Conservation (phyloP, 306 rosid species). For the Malus sylvestris region DNA sequence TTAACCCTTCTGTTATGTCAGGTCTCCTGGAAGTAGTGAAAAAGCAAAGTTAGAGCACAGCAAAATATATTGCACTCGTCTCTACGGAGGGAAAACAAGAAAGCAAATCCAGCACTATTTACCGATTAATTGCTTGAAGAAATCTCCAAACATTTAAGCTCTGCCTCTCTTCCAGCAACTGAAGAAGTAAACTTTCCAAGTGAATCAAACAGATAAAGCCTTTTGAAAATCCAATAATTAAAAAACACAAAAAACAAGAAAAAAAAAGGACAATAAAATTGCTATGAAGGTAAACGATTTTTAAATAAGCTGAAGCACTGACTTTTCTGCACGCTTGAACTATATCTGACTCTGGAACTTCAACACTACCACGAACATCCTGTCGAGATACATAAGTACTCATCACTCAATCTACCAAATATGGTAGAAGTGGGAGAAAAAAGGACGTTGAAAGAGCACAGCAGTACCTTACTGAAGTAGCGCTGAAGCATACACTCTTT, state of each 20-base stretch:
- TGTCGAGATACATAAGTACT: conserved; percentile 22
- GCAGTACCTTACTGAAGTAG: conserved; percentile 79
- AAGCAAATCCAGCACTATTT: conserved; percentile 13
- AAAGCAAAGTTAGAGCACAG: conserved; percentile 3
- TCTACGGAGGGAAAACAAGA: background rate
- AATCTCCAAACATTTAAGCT: conserved; percentile 58
- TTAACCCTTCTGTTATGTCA: conserved; percentile 70
- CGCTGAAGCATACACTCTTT: conserved; percentile 88
- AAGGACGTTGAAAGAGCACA: background rate
- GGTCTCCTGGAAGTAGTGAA: conserved; percentile 54
- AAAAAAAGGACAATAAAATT: background rate
- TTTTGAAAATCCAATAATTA: conserved; percentile 3
- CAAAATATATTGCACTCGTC: background rate
- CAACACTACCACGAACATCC: conserved; percentile 80
- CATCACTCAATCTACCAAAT: conserved; percentile 1
- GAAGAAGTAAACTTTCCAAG: conserved; percentile 21
- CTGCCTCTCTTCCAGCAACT: conserved; percentile 89
- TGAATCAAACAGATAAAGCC: conserved; percentile 6
- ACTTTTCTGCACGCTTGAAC: conserved; percentile 92
- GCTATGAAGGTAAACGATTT: conserved; percentile 4
- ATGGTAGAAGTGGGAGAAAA: background rate
- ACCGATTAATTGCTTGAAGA: conserved; percentile 73
- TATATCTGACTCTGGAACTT: conserved; percentile 83
- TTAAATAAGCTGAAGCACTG: conserved; percentile 25
- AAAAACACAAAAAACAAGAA: background rate